Conservation (phyloP, 176 grass and related monocot genomes). For the Hyparrhenia diplandra region DNA sequence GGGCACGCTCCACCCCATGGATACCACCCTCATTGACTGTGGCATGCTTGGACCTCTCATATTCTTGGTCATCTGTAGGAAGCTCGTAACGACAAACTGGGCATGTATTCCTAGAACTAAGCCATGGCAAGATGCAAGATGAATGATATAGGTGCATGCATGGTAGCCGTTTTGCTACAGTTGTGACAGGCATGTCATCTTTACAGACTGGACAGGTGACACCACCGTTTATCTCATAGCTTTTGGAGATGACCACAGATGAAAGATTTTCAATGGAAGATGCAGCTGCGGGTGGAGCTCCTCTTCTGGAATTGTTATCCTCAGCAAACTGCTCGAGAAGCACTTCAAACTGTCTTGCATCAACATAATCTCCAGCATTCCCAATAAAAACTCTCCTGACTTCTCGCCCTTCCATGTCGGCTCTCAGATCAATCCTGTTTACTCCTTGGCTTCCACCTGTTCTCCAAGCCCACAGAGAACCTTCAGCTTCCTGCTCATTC, state of each 20-base stretch:
- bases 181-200: slow-evolving; percentile 44
- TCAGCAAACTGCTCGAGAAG: slow-evolving; percentile 80
- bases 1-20: not conserved
- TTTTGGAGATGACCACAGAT: slow-evolving; percentile 53
- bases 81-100: slow-evolving; percentile 87
- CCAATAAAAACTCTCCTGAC: slow-evolving; percentile 40
- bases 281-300: slow-evolving; percentile 68
- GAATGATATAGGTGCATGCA: slow-evolving; percentile 82
- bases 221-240: slow-evolving; percentile 43
- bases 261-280: slow-evolving; percentile 50
- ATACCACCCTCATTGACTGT: slow-evolving; percentile 25
- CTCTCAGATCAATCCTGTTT: slow-evolving; percentile 24
- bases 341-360: slow-evolving; percentile 64
- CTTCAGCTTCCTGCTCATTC: slow-evolving; percentile 29
- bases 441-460: slow-evolving; percentile 5
- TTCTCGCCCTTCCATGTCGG: slow-evolving; percentile 28
- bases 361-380: slow-evolving; percentile 72
- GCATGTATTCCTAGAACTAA: slow-evolving; percentile 77
- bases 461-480: slow-evolving; percentile 37
- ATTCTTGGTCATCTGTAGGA: slow-evolving; percentile 69
- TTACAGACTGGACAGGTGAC: slow-evolving; percentile 87
- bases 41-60: slow-evolving; percentile 52
- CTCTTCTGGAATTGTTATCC: slow-evolving; percentile 53
- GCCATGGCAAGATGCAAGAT: slow-evolving; percentile 79
- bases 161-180: slow-evolving; percentile 65